Evolutionary conservation across 2,329 filamentous ascomycete species (phyloP).

Genomic region (Acrodontium crateriforme): DNA sequence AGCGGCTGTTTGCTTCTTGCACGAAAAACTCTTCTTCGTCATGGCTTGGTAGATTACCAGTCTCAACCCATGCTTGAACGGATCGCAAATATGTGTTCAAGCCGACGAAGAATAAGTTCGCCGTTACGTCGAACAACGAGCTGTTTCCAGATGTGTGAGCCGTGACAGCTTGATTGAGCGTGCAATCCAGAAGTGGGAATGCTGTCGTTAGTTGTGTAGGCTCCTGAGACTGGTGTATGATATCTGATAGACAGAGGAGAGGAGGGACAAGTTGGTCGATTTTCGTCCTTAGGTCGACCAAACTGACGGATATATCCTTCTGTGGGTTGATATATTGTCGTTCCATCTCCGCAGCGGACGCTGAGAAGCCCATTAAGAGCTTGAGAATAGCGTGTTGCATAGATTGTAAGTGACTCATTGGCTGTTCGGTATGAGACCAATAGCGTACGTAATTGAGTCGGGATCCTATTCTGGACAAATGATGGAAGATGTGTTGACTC

Average conservation of each 20-base stretch:
- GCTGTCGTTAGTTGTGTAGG: too few relatives aligned
- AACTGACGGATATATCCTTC: constrained; percentile 47
- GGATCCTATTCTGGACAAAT: constrained; percentile 36
- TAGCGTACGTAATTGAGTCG: constrained; percentile 33
- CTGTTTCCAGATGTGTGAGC: too few relatives aligned
- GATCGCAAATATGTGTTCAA: constrained; percentile 71
- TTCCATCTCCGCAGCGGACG: constrained; percentile 44
- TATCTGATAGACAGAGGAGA: constrained; percentile 48
- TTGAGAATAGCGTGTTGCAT: constrained; percentile 51
- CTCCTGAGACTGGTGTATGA: constrained; percentile 39
- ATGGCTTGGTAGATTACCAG: constrained; percentile 46
- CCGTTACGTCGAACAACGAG: constrained; percentile 71
- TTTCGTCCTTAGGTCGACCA: constrained; percentile 48
- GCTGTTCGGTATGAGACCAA: constrained; percentile 29
- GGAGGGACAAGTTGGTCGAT: constrained; percentile 41
- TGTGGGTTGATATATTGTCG: constrained; percentile 42
- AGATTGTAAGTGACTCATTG: constrained; percentile 44
- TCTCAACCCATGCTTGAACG: constrained; percentile 72
- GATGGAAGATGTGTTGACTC: too few relatives aligned
- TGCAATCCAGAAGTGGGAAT: too few relatives aligned
- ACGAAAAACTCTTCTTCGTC: constrained; percentile 65
- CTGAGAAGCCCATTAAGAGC: constrained; percentile 47
- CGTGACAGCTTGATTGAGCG: too few relatives aligned
- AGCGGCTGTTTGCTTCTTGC: constrained; percentile 38
- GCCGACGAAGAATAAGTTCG: constrained; percentile 70